Conservation (phyloP, 164 flowering plant species). For the Euptelea pleiosperma region DNA sequence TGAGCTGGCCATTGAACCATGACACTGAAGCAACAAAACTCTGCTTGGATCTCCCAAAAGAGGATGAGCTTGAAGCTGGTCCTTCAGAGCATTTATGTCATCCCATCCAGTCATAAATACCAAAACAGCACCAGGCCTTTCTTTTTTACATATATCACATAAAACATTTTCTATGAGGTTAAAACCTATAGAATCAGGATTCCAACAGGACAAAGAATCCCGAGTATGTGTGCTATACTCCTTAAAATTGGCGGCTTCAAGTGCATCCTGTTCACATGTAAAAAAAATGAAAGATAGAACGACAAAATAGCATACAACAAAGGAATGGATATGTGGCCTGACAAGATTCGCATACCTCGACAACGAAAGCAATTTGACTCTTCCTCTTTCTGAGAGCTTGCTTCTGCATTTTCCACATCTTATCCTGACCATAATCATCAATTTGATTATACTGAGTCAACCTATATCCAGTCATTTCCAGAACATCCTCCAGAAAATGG, state of each 20-base stretch:
- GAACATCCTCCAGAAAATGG: conserved; percentile 75
- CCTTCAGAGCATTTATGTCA: conserved; percentile 86
- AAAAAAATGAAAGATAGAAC: not conserved
- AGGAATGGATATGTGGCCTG: not conserved
- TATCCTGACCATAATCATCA: conserved; percentile 95
- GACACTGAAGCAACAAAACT: conserved; percentile 86
- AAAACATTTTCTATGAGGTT: conserved; percentile 82
- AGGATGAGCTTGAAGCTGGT: conserved; percentile 75
- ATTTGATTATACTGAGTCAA: conserved; percentile 81
- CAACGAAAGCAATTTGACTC: conserved; percentile 85
- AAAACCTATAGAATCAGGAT: conserved; percentile 89
- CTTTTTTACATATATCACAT: conserved; percentile 71
- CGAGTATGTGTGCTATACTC: conserved; percentile 53
- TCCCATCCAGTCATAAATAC: conserved; percentile 99
- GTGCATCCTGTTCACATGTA: conserved; percentile 57
- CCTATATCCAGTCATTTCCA: conserved; percentile 81
- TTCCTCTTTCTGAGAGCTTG: conserved; percentile 81
- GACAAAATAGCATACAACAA: conserved; percentile 1
- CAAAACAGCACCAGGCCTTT: conserved; percentile 81
- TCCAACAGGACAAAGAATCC: conserved; percentile 86
- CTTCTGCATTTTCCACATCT: conserved; percentile 78
- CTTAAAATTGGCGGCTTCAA: conserved; percentile 59
- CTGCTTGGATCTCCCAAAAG: conserved; percentile 72
- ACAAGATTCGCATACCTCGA: conserved; percentile 55
- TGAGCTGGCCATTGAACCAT: conserved; percentile 95